Percentiles rank a stretch among this genome's conserved stretches.
phyloP scores from a whole-genome alignment of 768 basidiomycete species.

The Neoboletus magnificus region DNA sequence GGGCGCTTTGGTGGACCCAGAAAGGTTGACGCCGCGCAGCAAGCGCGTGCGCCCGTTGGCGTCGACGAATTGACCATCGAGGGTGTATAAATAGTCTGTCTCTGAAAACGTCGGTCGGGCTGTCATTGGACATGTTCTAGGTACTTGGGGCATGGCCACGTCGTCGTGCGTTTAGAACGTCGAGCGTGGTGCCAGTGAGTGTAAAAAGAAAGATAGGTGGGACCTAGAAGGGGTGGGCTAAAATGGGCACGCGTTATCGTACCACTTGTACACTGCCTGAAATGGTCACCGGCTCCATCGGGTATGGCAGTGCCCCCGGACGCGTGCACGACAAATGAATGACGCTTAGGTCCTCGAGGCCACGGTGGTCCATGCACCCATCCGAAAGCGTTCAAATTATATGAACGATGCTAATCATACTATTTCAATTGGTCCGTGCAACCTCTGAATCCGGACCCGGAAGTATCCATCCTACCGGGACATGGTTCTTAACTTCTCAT shows the following conservation, averaged over 20 bases:
- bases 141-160: not conserved
- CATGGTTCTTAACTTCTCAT: too few species aligned
- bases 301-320: not conserved
- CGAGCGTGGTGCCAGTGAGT: not conserved
- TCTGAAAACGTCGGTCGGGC: slow-evolving; percentile 11
- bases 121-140: slow-evolving; percentile 14
- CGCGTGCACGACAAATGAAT: not conserved
- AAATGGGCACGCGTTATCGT: slow-evolving; percentile 10
- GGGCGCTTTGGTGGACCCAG: slow-evolving; percentile 86
- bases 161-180: not conserved
- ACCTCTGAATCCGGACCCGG: not conserved
- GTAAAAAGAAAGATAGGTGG: not conserved
- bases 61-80: slow-evolving; percentile 70
- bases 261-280: slow-evolving; percentile 17
- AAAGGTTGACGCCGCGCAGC: slow-evolving; percentile 92
- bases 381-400: not conserved
- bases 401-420: not conserved
- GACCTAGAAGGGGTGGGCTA: not conserved
- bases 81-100: slow-evolving; percentile 61
- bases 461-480: not conserved
- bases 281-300: not conserved
- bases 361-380: not conserved
- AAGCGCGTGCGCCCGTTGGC: slow-evolving; percentile 70
- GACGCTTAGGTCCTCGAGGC: not conserved
- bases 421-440: not conserved